Evolutionary conservation across 352 stramenopile species (phyloP).

Genomic region (Globisporangium ultimum): DNA sequence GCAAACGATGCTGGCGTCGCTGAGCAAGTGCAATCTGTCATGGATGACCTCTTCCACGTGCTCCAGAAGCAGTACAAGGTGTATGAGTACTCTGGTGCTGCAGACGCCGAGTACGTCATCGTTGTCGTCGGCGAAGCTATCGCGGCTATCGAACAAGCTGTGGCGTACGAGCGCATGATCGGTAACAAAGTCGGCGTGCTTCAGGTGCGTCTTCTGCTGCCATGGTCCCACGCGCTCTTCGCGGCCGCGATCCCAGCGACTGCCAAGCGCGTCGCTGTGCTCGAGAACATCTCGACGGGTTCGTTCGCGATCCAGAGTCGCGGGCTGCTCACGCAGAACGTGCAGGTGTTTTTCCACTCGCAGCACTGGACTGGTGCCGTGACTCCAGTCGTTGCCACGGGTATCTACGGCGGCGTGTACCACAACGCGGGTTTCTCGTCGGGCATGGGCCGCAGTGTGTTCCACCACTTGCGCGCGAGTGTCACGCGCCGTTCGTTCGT

Average conservation of each 20-base stretch:
- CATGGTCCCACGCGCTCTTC: conserved; percentile 77
- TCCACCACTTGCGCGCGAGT: conserved; percentile 44
- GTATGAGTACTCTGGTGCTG: conserved; percentile 73
- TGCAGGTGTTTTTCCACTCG: conserved; percentile 77
- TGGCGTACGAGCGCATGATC: conserved; percentile 74
- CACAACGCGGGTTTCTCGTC: conserved; percentile 58
- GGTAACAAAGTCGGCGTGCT: conserved; percentile 74
- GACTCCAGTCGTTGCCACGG: conserved; percentile 46
- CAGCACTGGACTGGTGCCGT: conserved; percentile 27
- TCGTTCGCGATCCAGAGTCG: conserved; percentile 57
- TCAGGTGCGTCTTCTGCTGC: conserved; percentile 66
- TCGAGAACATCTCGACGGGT: conserved; percentile 68
- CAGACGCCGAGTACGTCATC: conserved; percentile 66
- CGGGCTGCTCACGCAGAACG: conserved; percentile 60
- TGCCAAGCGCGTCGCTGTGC: conserved; percentile 56
- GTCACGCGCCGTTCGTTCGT: conserved; percentile 64
- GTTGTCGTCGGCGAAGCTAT: conserved; percentile 69
- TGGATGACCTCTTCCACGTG: conserved; percentile 74
- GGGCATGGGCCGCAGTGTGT: conserved; percentile 62
- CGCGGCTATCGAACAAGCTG: conserved; percentile 47
- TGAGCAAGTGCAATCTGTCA: conserved; percentile 69
- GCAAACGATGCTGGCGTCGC: conserved; percentile 24
- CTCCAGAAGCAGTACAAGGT: conserved; percentile 77
- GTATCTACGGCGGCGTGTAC: conserved; percentile 70
- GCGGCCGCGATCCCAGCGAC: conserved; percentile 49